These are phyloP conservation scores for Spergularia marina DNA, from an alignment of 148 eudicot species.

Conservation along the genomic window DNA sequence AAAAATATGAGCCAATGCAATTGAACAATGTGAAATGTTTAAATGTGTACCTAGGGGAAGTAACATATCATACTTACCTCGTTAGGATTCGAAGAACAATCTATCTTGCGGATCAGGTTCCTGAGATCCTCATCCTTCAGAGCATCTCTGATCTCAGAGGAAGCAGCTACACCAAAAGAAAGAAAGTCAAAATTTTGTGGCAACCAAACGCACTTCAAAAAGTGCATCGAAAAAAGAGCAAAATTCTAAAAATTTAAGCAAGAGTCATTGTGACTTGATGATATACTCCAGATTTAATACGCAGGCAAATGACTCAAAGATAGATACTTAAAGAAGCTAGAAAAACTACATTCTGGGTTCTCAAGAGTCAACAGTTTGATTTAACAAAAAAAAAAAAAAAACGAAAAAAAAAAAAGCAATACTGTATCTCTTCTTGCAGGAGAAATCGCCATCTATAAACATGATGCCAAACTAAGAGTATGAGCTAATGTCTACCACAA, in stretches of 20 bases:
- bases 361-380: too few relatives aligned
- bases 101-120: slow-evolving; percentile 51
- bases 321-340: neutral
- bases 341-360: slow-evolving; percentile 11
- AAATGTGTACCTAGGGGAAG: neutral
- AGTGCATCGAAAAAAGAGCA: neutral
- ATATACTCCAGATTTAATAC: neutral
- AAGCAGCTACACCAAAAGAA: slow-evolving; percentile 50
- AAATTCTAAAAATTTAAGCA: neutral
- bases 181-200: neutral
- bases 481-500: neutral
- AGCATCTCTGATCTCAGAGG: slow-evolving; percentile 61
- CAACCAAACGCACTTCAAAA: neutral
- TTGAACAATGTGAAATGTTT: neutral
- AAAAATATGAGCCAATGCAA: slow-evolving; percentile 11
- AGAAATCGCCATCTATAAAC: neutral
- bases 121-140: slow-evolving; percentile 59
- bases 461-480: neutral
- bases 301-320: neutral
- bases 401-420: neutral
- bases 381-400: too few relatives aligned
- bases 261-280: neutral
- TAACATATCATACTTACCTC: slow-evolving; percentile 40
- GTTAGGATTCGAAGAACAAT: slow-evolving; percentile 48
- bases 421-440: neutral